Evolutionary conservation across 345 rosid genomes (phyloP).

Genomic region (Arabidopsis suecica): DNA sequence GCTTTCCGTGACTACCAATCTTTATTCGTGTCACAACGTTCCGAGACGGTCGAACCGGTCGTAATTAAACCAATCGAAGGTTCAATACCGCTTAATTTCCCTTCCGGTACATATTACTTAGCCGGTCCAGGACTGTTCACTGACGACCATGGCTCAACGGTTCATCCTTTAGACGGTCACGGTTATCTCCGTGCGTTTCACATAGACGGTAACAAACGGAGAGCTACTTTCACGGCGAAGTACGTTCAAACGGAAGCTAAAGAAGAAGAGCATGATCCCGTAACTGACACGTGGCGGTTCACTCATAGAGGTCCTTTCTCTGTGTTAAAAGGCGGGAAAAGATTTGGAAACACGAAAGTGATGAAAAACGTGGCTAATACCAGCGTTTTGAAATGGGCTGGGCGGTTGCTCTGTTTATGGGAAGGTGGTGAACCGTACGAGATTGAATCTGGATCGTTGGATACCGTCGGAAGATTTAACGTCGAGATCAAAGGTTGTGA

Average conservation of each 20-base stretch:
- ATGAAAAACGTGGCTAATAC: slow-evolving; percentile 98
- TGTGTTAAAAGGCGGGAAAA: slow-evolving; percentile 70
- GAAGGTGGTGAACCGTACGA: slow-evolving; percentile 94
- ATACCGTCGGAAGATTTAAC: slow-evolving; percentile 64
- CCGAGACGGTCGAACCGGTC: slow-evolving; percentile 60
- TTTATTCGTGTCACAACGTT: slow-evolving; percentile 75
- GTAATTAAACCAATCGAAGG: slow-evolving; percentile 59
- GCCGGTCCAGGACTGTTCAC: slow-evolving; percentile 84
- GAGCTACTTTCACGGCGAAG: slow-evolving; percentile 73
- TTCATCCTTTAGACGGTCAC: slow-evolving; percentile 92
- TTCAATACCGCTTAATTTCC: slow-evolving; percentile 69
- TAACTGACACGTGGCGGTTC: slow-evolving; percentile 79
- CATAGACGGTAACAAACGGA: slow-evolving; percentile 49
- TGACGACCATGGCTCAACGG: slow-evolving; percentile 91
- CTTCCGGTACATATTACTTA: slow-evolving; percentile 82
- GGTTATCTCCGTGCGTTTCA: slow-evolving; percentile 83
- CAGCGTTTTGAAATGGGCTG: slow-evolving; percentile 81
- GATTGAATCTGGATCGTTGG: slow-evolving; percentile 71
- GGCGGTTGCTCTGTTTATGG: slow-evolving; percentile 80
- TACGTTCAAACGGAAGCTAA: slow-evolving; percentile 89
- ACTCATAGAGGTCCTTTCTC: slow-evolving; percentile 90
- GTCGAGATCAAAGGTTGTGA: slow-evolving; percentile 51
- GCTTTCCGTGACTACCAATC: slow-evolving; percentile 92
- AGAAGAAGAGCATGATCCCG: slow-evolving; percentile 71
- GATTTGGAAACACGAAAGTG: slow-evolving; percentile 80